Base-by-base conservation (phyloP, 257 asterid species). In the Salvia splendens region DNA sequence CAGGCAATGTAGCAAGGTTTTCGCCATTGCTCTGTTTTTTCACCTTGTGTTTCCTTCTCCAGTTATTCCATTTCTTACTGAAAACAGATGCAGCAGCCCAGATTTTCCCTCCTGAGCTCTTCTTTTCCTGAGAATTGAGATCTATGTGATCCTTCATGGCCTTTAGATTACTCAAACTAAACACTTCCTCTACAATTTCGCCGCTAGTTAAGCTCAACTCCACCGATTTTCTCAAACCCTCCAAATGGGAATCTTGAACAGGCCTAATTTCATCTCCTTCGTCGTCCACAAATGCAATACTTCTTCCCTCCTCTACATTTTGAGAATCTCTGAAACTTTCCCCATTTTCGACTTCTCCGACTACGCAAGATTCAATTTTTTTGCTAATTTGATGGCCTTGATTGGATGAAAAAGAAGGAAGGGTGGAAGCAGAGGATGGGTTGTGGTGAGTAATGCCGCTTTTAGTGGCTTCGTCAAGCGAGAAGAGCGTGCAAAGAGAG, bases 31-130 rank as follows among this genome's bases (percentile, higher is more conserved):
- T 67, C 11, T 77, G 83, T 77, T 87, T 92, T 81, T 89, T 87
- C 4, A 66, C 78, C 83, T 92, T 92, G 79, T 92, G 98, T 68
- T 89, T 89, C 17, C 79, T 79, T 80, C 95, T 86, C 98, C 96
- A 92, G 3, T 84, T 83, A 8, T 84, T 84, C 98, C 96, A 92
- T 83, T 87, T 92, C 86, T 89, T 89, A 81, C 96, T 86, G 63
- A 91, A 88, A 65, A 88, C 95, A 0, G 96, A 88, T 1, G 96
- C 95, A 4, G 97, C 97, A 0, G 93, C 79, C 92, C 87, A 84
- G 58, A 92, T 81, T 12, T 84, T 84, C 4, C 90, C 92, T 8
- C 91, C 89, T 0, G 89, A 75, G 64, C 79, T 63, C 83, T 85
- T 91, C 72, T 83, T 85, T 4, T 67, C 81, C 60, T 82, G 90